A percentile compares a stretch with the other conserved stretches of the same genome.
phyloP scores from a whole-genome alignment of 768 basidiomycete species.

The Termitomyces sp. region DNA sequence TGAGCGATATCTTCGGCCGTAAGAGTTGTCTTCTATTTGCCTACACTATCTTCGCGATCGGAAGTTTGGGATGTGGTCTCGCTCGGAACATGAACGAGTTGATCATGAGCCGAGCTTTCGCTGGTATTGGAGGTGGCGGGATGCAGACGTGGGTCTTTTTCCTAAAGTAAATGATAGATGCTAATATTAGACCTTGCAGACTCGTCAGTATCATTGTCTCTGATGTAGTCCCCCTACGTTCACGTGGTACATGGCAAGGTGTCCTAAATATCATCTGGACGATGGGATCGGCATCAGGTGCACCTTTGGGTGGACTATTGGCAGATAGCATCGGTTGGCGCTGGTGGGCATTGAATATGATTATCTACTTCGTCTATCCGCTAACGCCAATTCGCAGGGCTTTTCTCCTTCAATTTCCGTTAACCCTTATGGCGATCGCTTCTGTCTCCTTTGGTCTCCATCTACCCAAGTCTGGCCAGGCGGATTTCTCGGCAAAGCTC shows the following conservation, averaged over 20 bases:
- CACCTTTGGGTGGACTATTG: conserved; percentile 58
- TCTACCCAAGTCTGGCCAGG: conserved; percentile 36
- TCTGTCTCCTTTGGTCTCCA: conserved; percentile 50
- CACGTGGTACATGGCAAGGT: conserved; percentile 69
- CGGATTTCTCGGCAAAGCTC: conserved; percentile 45
- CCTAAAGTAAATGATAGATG: background rate
- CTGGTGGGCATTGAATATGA: conserved; percentile 32
- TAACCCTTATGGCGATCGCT: conserved; percentile 46
- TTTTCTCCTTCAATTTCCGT: conserved; percentile 56
- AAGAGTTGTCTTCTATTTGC: conserved; percentile 53
- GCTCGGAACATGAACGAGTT: conserved; percentile 49
- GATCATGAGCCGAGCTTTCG: conserved; percentile 44
- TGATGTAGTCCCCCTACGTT: conserved; percentile 56
- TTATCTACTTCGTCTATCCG: background rate
- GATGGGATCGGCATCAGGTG: conserved; percentile 50
- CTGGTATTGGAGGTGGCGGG: conserved; percentile 58
- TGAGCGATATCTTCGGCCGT: conserved; percentile 61
- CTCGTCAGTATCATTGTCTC: conserved; percentile 62
- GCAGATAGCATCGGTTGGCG: conserved; percentile 65
- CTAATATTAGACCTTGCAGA: conserved; percentile 22
- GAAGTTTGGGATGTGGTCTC: conserved; percentile 48
- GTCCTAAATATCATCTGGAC: conserved; percentile 57
- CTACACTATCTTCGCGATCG: conserved; percentile 47
- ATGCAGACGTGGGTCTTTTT: conserved; percentile 47
- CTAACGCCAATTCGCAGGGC: conserved; percentile 28